Percentiles rank a stretch among this genome's conserved stretches.
Conservation (phyloP, 176 grass and related monocot genomes). For the Puya raimondii region DNA sequence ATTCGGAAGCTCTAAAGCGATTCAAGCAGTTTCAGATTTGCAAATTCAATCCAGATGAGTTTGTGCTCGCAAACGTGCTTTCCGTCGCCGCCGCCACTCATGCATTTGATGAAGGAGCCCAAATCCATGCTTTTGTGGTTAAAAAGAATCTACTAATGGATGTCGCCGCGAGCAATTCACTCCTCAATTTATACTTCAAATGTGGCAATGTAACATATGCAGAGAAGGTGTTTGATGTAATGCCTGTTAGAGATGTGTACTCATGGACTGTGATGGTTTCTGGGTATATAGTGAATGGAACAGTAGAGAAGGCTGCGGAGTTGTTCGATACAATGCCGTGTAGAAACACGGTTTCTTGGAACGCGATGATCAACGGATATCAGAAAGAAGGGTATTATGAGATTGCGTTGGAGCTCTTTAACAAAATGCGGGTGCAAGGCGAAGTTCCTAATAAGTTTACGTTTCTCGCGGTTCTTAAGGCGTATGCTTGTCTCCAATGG, state of each 20-base stretch:
- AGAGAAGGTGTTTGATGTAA: background rate
- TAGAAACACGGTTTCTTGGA: slow-evolving; percentile 18
- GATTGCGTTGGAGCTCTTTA: slow-evolving; percentile 12
- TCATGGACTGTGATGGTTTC: too few relatives aligned
- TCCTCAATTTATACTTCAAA: slow-evolving; percentile 21
- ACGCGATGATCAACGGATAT: slow-evolving; percentile 8
- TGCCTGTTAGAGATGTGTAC: slow-evolving; percentile 14
- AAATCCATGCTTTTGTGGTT: slow-evolving; percentile 9
- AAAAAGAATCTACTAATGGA: slow-evolving; percentile 20
- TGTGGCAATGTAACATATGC: background rate
- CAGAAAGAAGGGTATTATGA: slow-evolving; percentile 19
- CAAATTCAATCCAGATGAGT: slow-evolving; percentile 7
- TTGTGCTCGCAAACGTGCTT: background rate
- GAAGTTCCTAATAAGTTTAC: slow-evolving; percentile 14
- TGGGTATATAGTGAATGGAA: too few relatives aligned
- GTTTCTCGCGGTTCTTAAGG: slow-evolving; percentile 24
- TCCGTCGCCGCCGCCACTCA: background rate
- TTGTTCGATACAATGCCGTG: slow-evolving; percentile 14
- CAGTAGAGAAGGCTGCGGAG: too few relatives aligned
- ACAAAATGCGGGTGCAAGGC: background rate
- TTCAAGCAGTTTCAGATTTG: slow-evolving; percentile 8
- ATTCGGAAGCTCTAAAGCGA: background rate
- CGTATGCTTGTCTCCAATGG: slow-evolving; percentile 6
- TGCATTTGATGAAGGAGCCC: slow-evolving; percentile 5
- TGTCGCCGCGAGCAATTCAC: slow-evolving; percentile 7